Evolutionary conservation across 2,329 filamentous ascomycete species (phyloP).

Genomic region (Teratosphaeriaceae sp.): DNA sequence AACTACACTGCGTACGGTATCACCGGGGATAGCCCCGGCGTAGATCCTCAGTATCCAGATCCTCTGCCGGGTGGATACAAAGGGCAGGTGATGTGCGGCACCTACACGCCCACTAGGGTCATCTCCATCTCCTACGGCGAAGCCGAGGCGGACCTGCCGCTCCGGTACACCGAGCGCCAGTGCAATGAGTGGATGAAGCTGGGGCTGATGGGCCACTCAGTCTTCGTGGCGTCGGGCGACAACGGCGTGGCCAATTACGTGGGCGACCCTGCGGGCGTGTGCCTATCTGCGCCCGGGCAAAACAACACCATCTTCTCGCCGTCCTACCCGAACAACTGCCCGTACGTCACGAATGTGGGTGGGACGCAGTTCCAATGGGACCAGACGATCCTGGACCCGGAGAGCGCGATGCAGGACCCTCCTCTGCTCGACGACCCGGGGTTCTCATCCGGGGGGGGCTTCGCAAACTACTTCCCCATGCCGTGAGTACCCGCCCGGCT

Average conservation of each 20-base stretch:
- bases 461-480: slow-evolving; percentile 13
- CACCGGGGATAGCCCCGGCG: slow-evolving; percentile 9
- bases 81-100: slow-evolving; percentile 39
- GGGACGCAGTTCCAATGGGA: slow-evolving; percentile 32
- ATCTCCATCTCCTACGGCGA: slow-evolving; percentile 55
- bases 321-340: slow-evolving; percentile 13
- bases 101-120: slow-evolving; percentile 50
- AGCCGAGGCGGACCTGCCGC: slow-evolving; percentile 45
- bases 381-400: slow-evolving; percentile 21
- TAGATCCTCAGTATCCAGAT: slow-evolving; percentile 38
- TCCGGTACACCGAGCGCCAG: slow-evolving; percentile 42
- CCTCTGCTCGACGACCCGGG: not conserved
- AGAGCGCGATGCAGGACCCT: slow-evolving; percentile 11
- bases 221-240: slow-evolving; percentile 41
- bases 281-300: slow-evolving; percentile 13
- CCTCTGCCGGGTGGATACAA: slow-evolving; percentile 43
- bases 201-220: slow-evolving; percentile 40
- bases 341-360: slow-evolving; percentile 33
- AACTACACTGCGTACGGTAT: slow-evolving; percentile 11
- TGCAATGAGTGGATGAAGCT: slow-evolving; percentile 35
- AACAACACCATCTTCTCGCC: slow-evolving; percentile 18
- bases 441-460: slow-evolving; percentile 3
- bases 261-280: slow-evolving; percentile 17
- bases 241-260: slow-evolving; percentile 29
- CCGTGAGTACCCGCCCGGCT: too few species aligned